Percentiles rank a stretch among this genome's conserved stretches.
Conservation (phyloP, 371 early-diverging fungal species). For the Zychaea mexicana region DNA sequence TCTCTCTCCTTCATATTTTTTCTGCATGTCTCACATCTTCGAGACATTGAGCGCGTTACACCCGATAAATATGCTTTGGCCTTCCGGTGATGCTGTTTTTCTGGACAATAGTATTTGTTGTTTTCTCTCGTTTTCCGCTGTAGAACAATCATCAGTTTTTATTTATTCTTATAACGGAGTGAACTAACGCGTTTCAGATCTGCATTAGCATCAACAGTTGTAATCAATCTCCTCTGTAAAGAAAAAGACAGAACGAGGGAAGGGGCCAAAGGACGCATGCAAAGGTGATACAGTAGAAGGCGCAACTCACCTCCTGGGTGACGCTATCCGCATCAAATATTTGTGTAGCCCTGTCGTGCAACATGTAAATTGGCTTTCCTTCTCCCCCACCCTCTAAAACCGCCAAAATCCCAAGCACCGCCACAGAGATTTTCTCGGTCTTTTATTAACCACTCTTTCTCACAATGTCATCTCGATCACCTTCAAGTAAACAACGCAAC, state of each 20-base stretch:
- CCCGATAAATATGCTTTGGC: too few relatives aligned
- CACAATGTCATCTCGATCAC: neutral
- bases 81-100: too few relatives aligned
- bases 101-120: too few relatives aligned
- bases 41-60: neutral
- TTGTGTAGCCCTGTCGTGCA: slow-evolving; percentile 3
- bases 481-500: slow-evolving; percentile 2
- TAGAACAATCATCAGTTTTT: too few relatives aligned
- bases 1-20: too few relatives aligned
- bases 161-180: too few relatives aligned
- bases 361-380: neutral
- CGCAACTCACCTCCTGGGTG: slow-evolving; percentile 7
- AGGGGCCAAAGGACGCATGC: too few relatives aligned
- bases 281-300: slow-evolving; percentile 5
- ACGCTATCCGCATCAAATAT: slow-evolving; percentile 1
- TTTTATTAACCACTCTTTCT: neutral
- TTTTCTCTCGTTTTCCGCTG: too few relatives aligned
- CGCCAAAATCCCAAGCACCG: neutral
- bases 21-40: too few relatives aligned
- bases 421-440: neutral
- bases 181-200: too few relatives aligned
- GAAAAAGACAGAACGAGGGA: neutral
- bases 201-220: too few relatives aligned
- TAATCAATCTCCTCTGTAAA: too few relatives aligned
- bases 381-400: neutral